Percentiles rank a stretch among this genome's conserved stretches.
phyloP scores from a whole-genome alignment of 2,329 filamentous ascomycete genomes.

The Xylariaceae sp. region DNA sequence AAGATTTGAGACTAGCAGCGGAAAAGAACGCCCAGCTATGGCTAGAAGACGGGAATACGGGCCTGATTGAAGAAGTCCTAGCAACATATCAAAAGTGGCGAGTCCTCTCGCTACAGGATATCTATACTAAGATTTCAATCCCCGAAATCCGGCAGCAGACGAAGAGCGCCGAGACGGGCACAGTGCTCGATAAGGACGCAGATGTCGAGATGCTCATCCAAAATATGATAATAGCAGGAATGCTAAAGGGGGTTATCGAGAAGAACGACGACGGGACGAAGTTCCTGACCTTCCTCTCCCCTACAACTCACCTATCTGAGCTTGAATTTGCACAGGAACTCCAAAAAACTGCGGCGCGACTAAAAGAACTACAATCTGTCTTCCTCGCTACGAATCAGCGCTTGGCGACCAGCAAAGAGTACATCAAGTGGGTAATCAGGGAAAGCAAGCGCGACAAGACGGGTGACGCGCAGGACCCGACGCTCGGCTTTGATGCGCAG shows the following conservation, averaged over 20 bases:
- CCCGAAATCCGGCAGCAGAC: slow-evolving; percentile 58
- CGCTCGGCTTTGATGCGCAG: slow-evolving; percentile 51
- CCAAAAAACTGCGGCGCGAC: slow-evolving; percentile 46
- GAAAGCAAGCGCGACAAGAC: slow-evolving; percentile 51
- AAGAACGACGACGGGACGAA: slow-evolving; percentile 49
- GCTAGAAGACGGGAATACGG: slow-evolving; percentile 73
- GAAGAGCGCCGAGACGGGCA: slow-evolving; percentile 59
- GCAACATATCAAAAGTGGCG: slow-evolving; percentile 76
- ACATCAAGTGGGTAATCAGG: slow-evolving; percentile 53
- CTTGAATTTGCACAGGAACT: slow-evolving; percentile 56
- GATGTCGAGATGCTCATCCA: slow-evolving; percentile 55
- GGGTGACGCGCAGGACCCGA: slow-evolving; percentile 44
- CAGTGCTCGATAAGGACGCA: slow-evolving; percentile 47
- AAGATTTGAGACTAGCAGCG: slow-evolving; percentile 67
- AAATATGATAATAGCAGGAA: slow-evolving; percentile 61
- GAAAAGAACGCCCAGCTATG: slow-evolving; percentile 64
- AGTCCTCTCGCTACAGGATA: slow-evolving; percentile 72
- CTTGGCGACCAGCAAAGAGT: slow-evolving; percentile 62
- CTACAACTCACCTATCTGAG: slow-evolving; percentile 54
- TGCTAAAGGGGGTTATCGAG: slow-evolving; percentile 60
- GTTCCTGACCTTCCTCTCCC: slow-evolving; percentile 58
- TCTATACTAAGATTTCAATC: slow-evolving; percentile 69
- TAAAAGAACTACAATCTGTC: slow-evolving; percentile 53
- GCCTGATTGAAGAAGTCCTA: slow-evolving; percentile 72
- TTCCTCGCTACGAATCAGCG: slow-evolving; percentile 60